These are phyloP conservation scores for Solidago caesia DNA, from an alignment of 129 eudicot genomes.

Conservation along the genomic window DNA sequence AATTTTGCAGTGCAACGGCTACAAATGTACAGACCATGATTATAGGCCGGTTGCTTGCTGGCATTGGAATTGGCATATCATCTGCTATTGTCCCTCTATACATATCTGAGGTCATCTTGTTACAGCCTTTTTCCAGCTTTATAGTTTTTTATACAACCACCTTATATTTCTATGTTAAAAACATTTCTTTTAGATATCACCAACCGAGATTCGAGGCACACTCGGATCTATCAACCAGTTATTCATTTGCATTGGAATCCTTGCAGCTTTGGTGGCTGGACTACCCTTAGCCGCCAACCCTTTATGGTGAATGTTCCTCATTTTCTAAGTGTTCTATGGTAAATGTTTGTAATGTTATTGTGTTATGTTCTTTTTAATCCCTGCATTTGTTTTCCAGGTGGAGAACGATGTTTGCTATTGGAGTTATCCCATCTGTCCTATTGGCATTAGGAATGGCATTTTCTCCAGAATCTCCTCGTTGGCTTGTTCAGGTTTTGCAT, in stretches of 20 bases:
- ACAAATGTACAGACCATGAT: slow-evolving; percentile 75
- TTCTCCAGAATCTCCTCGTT: slow-evolving; percentile 93
- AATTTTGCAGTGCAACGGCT: slow-evolving; percentile 68
- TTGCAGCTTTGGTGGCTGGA: slow-evolving; percentile 90
- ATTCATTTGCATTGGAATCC: slow-evolving; percentile 82
- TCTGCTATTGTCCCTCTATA: slow-evolving; percentile 95
- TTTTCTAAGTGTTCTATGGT: neutral
- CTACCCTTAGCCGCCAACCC: slow-evolving; percentile 87
- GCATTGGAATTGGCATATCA: slow-evolving; percentile 96
- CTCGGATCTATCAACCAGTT: slow-evolving; percentile 95
- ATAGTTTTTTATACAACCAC: neutral
- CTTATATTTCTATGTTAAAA: slow-evolving; percentile 20
- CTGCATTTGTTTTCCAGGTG: slow-evolving; percentile 55
- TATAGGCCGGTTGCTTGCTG: slow-evolving; percentile 84
- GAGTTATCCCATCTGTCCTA: slow-evolving; percentile 76
- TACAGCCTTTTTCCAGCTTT: slow-evolving; percentile 10
- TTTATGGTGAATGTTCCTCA: slow-evolving; percentile 46
- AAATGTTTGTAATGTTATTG: neutral
- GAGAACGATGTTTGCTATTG: slow-evolving; percentile 94
- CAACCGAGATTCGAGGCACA: slow-evolving; percentile 95
- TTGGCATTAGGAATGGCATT: slow-evolving; percentile 93
- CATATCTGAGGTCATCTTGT: slow-evolving; percentile 77
- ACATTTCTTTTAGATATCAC: slow-evolving; percentile 63
- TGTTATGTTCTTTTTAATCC: neutral
- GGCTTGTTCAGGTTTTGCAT: slow-evolving; percentile 86